Conservation (phyloP, 2,329 filamentous ascomycete species). For the Teratosphaeriaceae sp. region DNA sequence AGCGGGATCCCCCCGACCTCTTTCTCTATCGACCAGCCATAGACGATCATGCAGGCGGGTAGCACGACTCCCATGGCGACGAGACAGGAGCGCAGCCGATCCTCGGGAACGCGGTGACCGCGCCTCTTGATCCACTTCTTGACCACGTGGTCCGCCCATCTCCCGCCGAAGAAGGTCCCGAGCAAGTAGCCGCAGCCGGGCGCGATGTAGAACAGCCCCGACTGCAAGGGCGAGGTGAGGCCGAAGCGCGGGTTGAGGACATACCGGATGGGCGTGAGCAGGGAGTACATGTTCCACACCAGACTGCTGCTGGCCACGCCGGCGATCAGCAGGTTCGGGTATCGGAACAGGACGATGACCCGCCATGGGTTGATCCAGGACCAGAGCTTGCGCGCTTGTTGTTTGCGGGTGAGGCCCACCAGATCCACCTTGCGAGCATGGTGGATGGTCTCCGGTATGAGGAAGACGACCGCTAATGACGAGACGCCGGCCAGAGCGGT, state of each 20-base stretch:
- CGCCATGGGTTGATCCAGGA: constrained; percentile 61
- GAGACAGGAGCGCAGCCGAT: constrained; percentile 56
- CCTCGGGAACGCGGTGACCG: constrained; percentile 55
- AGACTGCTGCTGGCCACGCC: constrained; percentile 56
- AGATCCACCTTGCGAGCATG: constrained; percentile 57
- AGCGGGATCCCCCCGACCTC: constrained; percentile 50
- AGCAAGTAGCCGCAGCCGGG: constrained; percentile 64
- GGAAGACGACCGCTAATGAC: constrained; percentile 53
- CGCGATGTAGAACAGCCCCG: constrained; percentile 66
- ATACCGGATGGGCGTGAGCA: constrained; percentile 51
- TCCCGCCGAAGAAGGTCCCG: constrained; percentile 65
- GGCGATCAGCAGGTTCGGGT: constrained; percentile 61
- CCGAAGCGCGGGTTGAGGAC: constrained; percentile 68
- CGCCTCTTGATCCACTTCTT: constrained; percentile 57
- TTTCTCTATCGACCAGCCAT: constrained; percentile 58
- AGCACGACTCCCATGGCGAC: constrained; percentile 52
- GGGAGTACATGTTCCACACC: constrained; percentile 70
- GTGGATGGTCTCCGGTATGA: constrained; percentile 68
- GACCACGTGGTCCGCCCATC: constrained; percentile 62
- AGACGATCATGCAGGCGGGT: constrained; percentile 58
- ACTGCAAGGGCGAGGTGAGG: constrained; percentile 58
- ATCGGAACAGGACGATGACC: constrained; percentile 57
- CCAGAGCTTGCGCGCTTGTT: constrained; percentile 51
- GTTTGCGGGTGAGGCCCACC: constrained; percentile 41
- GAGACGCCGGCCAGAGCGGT: constrained; percentile 58